Conservation (phyloP, 495 filamentous ascomycete species). For the Diplogelasinospora grovesii region DNA sequence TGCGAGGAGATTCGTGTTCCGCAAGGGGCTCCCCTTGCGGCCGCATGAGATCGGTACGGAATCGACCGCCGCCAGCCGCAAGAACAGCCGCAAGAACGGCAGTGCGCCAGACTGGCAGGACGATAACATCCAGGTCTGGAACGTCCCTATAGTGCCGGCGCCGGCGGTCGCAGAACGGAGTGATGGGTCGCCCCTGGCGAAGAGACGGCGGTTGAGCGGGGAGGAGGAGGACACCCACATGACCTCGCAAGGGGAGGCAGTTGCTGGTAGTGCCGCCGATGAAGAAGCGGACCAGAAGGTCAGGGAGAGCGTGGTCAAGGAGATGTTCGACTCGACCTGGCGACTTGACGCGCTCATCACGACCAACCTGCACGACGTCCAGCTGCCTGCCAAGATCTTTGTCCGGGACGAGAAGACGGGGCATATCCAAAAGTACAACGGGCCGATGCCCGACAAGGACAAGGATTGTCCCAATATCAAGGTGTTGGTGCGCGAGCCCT, state of each 20-base stretch:
- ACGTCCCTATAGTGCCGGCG: slow-evolving; percentile 50
- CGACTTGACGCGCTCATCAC: slow-evolving; percentile 60
- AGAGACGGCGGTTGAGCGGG: slow-evolving; percentile 28
- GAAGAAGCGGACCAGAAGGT: slow-evolving; percentile 35
- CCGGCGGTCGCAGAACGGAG: slow-evolving; percentile 42
- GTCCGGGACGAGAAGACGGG: slow-evolving; percentile 58
- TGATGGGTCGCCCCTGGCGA: background rate
- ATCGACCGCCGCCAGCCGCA: slow-evolving; percentile 12
- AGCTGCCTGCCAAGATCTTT: slow-evolving; percentile 63
- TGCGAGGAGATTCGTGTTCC: slow-evolving; percentile 80
- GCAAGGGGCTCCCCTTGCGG: slow-evolving; percentile 66
- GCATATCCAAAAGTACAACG: slow-evolving; percentile 59
- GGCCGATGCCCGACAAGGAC: slow-evolving; percentile 51
- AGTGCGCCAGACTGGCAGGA: slow-evolving; percentile 63
- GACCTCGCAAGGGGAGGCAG: slow-evolving; percentile 1
- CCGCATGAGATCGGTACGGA: slow-evolving; percentile 56
- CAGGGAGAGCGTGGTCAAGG: slow-evolving; percentile 53
- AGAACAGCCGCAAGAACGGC: background rate
- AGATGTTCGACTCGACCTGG: slow-evolving; percentile 83
- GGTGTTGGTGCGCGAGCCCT: slow-evolving; percentile 71
- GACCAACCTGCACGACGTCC: slow-evolving; percentile 56
- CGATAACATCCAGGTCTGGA: slow-evolving; percentile 73
- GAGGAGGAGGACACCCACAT: slow-evolving; percentile 46
- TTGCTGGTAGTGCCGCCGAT: slow-evolving; percentile 1
- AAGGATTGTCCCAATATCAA: slow-evolving; percentile 54